These are phyloP conservation scores for Dioszegia aurantiaca DNA, from an alignment of 768 basidiomycete species.

Conservation along the genomic window DNA sequence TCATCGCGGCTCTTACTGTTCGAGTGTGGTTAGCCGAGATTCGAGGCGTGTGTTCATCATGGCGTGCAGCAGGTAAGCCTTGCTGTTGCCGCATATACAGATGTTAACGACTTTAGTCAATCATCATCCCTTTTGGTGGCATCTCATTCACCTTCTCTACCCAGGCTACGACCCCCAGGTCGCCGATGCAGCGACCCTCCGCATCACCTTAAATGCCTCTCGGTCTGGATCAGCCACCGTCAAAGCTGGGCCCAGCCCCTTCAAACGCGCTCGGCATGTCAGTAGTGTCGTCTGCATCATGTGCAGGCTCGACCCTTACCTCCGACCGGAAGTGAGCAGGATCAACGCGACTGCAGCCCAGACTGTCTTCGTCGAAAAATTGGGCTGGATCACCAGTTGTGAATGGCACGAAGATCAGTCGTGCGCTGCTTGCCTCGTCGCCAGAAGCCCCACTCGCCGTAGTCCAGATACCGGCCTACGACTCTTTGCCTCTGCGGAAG, in stretches of 20 bases:
- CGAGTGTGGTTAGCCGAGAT: background rate
- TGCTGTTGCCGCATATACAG: too few species aligned
- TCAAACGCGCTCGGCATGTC: background rate
- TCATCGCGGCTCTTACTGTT: background rate
- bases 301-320: background rate
- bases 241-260: background rate
- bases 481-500: background rate
- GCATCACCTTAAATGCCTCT: background rate
- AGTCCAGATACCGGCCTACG: background rate
- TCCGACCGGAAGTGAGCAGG: too few species aligned
- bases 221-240: background rate
- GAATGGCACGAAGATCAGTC: background rate
- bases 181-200: background rate
- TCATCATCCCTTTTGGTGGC: constrained; percentile 1
- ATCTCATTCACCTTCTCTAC: background rate
- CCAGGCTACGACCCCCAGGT: background rate
- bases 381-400: background rate
- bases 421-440: background rate
- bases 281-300: background rate
- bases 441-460: background rate
- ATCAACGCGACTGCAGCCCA: too few species aligned
- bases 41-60: background rate
- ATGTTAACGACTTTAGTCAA: background rate
- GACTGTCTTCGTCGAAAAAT: background rate
- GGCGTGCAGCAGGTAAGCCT: constrained; percentile 4